Base-by-base conservation (phyloP, 176 grass and related monocot species). In the Eragrostis curvula region DNA sequence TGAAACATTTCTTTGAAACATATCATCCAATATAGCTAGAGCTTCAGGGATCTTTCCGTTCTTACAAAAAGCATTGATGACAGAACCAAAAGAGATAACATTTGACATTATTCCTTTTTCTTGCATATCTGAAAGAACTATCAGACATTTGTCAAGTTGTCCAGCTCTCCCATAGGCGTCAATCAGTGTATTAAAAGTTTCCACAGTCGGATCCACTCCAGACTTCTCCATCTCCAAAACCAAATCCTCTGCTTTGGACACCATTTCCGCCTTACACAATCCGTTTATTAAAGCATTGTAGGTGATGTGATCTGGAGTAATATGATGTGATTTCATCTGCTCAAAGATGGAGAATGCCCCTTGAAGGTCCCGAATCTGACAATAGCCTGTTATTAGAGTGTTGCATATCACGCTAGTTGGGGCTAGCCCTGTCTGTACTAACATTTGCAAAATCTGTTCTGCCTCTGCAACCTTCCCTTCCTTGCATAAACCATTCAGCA, bases 1-100 rank as follows among this genome's bases (percentile, higher is more conserved):
- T 86, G 68, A 62, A 80, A 91, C 77, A 83, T 81, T 58, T 94
- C 85, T 94, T 63, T 75, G 43, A 32, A 81, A 43, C 92, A 94
- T 94, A 64, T 90, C 84, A 48, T 86, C 74, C 82, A 94, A 81
- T 45, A 88, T 73, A 66, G 88, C 92, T 72, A 90, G 66, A 53
- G 92, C 92, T 86, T 94, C 92, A 7, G 7, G 55, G 61, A 91
- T 69, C 73, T 88, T 94, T 18, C 64, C 65, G 25, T 88, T 83
- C 79, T 90, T 94, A 71, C 92, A 94, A 25, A 94, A 88, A 51
- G 82, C 85, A 88, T 91, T 94, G 25, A 94, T 75, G 65, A 94
- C 76, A 68, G 92, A 88, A 62, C 88, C 88, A 84, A 84, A 94
- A 14, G 92, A 86, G 51, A 94, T 53, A 84, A 70, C 80, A 86